These are phyloP conservation scores for Amanita rubescens DNA, from an alignment of 768 basidiomycete species.

Conservation along the genomic window DNA sequence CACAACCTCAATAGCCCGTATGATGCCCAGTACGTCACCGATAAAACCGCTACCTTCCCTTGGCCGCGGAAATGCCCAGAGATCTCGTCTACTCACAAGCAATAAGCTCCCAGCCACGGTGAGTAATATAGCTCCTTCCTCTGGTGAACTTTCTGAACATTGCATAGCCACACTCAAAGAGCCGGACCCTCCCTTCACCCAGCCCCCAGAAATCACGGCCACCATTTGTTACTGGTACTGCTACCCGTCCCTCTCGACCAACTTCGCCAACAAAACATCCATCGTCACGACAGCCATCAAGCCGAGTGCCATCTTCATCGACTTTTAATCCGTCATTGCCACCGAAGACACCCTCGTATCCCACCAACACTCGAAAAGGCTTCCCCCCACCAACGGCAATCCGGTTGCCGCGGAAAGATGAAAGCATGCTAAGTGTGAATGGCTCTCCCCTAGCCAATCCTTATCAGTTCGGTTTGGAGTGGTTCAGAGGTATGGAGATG, in stretches of 20 bases:
- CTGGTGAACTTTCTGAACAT: not conserved
- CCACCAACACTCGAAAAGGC: conserved; percentile 19
- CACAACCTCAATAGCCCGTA: conserved; percentile 20
- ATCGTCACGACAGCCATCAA: conserved; percentile 21
- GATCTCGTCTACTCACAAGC: conserved; percentile 30
- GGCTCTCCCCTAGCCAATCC: conserved; percentile 81
- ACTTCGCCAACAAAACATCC: conserved; percentile 46
- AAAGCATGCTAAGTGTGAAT: conserved; percentile 74
- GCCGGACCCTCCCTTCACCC: conserved; percentile 31
- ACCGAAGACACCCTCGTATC: conserved; percentile 47
- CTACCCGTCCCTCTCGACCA: conserved; percentile 32
- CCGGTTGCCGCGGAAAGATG: conserved; percentile 65
- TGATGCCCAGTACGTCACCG: conserved; percentile 44
- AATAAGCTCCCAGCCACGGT: conserved; percentile 39
- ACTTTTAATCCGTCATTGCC: conserved; percentile 69
- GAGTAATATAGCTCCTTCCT: conserved; percentile 12
- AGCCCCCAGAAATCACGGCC: conserved; percentile 41
- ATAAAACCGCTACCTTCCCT: conserved; percentile 43
- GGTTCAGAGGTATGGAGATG: conserved; percentile 42
- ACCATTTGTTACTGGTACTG: conserved; percentile 32
- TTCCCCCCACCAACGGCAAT: conserved; percentile 31
- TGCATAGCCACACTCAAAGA: conserved; percentile 25
- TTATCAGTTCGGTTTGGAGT: conserved; percentile 55
- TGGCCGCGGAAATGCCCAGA: conserved; percentile 47
- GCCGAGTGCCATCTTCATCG: conserved; percentile 49